phyloP scores from a whole-genome alignment of 148 eudicot species.

The Agrostemma githago region DNA sequence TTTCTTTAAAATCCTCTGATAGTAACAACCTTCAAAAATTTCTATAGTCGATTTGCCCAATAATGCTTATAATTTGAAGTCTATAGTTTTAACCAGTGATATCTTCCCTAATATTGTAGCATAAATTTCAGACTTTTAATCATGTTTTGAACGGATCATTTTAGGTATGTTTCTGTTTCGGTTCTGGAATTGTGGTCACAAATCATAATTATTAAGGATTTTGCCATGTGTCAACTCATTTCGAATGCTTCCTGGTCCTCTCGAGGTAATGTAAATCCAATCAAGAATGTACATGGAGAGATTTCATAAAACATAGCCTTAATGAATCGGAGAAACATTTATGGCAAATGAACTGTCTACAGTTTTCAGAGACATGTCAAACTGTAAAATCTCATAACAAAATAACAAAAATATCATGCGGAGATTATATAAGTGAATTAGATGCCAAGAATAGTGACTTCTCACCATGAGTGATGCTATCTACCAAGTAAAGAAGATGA shows the following conservation, averaged over 20 bases:
- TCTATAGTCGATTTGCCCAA: background rate
- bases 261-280: background rate
- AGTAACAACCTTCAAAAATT: background rate
- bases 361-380: background rate
- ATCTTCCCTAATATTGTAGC: background rate
- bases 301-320: background rate
- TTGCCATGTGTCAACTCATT: too few relatives aligned
- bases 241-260: too few relatives aligned
- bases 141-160: background rate
- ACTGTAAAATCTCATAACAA: background rate
- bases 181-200: background rate
- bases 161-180: background rate
- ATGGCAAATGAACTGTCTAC: background rate
- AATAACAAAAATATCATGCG: background rate
- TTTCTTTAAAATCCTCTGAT: background rate
- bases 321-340: background rate
- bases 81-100: background rate
- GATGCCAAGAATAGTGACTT: slow-evolving; percentile 7
- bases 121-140: background rate
- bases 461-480: slow-evolving; percentile 9
- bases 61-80: background rate
- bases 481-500: background rate
- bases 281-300: background rate
- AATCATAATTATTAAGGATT: background rate
- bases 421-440: slow-evolving; percentile 1